Base-by-base conservation (phyloP, 768 basidiomycete species). In the Russula foetens region DNA sequence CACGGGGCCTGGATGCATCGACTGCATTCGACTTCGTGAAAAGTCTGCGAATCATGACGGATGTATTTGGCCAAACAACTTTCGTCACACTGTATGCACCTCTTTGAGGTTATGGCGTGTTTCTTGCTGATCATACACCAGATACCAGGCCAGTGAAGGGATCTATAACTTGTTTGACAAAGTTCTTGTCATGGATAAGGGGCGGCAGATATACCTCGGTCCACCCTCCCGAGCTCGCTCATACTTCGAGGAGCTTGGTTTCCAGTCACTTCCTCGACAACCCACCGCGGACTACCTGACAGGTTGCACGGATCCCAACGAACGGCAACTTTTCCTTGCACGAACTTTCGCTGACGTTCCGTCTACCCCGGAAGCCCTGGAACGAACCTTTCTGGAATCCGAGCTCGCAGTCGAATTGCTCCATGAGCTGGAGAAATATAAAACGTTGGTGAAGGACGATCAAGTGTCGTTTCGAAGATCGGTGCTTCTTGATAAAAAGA, bases 1-100 rank as follows among this genome's bases (percentile, higher is more conserved):
- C 90, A 3, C 77, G 87, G 51, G 89, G 90, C 19, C 75, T 91
- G 52, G 89, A 92, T 63, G 90, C 92, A 0, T 90, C 90, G 2
- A 95, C 92, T 7, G 92, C 92, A 2, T 77, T 93, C 50, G 93
- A 96, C 69, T 95, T 90, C 66, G 83, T 81, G 58, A 89, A 84
- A 72, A 84, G 84, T 44, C 73, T 96, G 55, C 80, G 92, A 19
- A 76, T 91, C 38, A 84, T 90, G 78, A 93, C 93, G 19, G 92
- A 96, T 68, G 74, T 91, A n/a, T 77, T 86, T 19, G 82, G 84
- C 7, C 84, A 85, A 71, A 87, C 90, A 2, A 90, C 86, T 8
- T 87, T 94, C 68, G 86, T 91, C 11, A 84, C 87, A 6, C 72
- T 94, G 77, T 84, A 72, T 67, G 84, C 71, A 29, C 9, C 19